A percentile compares a stretch with the other conserved stretches of the same genome.
Conservation (phyloP, 2,329 filamentous ascomycete genomes). For the Phymatotrichopsis omnivora region DNA sequence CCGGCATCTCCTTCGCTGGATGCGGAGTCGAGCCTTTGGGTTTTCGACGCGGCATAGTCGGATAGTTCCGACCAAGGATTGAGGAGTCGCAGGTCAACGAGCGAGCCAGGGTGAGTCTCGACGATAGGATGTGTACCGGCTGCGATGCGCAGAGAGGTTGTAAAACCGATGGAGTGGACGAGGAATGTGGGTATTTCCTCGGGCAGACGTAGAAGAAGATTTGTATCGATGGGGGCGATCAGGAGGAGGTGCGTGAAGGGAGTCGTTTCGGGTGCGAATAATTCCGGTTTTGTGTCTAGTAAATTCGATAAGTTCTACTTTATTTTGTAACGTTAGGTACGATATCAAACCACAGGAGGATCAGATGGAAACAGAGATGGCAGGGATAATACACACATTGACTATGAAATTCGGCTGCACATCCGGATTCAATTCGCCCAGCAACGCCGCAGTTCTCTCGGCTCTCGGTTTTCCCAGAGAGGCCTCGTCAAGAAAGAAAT, state of each 20-base stretch:
- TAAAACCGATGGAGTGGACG: conserved; percentile 84
- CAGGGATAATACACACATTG: conserved; percentile 38
- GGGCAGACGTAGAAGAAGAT: conserved; percentile 25
- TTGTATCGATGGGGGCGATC: conserved; percentile 24
- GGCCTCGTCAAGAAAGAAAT: conserved; percentile 85
- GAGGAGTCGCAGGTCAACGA: conserved; percentile 74
- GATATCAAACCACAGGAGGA: not conserved
- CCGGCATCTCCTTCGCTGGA: conserved; percentile 21
- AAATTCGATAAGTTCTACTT: conserved; percentile 33
- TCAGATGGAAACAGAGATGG: conserved; percentile 13
- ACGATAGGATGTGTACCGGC: conserved; percentile 74
- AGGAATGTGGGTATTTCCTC: conserved; percentile 61
- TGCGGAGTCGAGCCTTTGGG: conserved; percentile 53
- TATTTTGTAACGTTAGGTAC: not conserved
- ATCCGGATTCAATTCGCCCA: conserved; percentile 86
- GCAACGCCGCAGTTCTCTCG: conserved; percentile 61
- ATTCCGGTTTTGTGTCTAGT: conserved; percentile 29
- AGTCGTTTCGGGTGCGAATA: conserved; percentile 17
- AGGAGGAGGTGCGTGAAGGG: conserved; percentile 25
- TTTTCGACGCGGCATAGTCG: conserved; percentile 56
- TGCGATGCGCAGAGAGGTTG: conserved; percentile 72
- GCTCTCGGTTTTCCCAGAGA: conserved; percentile 69
- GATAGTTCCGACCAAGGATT: conserved; percentile 75
- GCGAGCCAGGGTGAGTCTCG: conserved; percentile 87
- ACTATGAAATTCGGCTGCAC: conserved; percentile 63